Percentiles rank a stretch among this genome's conserved stretches.
Evolutionary conservation across 345 rosid genomes (phyloP).

Genomic region (Citropsis articulata): DNA sequence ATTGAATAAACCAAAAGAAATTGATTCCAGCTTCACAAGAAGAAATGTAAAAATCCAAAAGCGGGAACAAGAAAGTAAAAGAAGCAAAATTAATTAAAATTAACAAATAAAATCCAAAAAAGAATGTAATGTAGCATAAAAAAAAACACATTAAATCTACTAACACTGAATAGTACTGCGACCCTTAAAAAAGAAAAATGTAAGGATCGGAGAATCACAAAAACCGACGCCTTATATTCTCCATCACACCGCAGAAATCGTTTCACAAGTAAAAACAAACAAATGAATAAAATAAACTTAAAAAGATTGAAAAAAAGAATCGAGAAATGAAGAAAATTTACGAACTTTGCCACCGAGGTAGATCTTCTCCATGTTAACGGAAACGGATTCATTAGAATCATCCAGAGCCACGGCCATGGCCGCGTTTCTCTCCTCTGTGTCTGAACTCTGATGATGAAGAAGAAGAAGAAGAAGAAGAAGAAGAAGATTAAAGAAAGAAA

Average conservation of each 20-base stretch:
- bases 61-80: slow-evolving; percentile 12
- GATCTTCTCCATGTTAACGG: slow-evolving; percentile 75
- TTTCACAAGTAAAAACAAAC: neutral
- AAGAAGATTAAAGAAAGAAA: neutral
- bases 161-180: neutral
- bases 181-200: neutral
- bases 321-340: too few species aligned
- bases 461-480: too few species aligned
- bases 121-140: neutral
- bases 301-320: too few species aligned
- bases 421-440: too few species aligned
- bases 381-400: slow-evolving; percentile 45
- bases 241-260: neutral
- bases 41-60: slow-evolving; percentile 21
- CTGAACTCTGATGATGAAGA: too few species aligned
- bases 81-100: neutral
- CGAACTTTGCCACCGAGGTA: slow-evolving; percentile 83
- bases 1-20: slow-evolving; percentile 26
- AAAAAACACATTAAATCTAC: neutral
- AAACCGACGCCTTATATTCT: neutral
- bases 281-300: too few species aligned
- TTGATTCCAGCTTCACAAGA: slow-evolving; percentile 19
- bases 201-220: neutral
- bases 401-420: neutral
- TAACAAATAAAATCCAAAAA: neutral